Percentiles rank a stretch among this genome's conserved stretches.
These are phyloP conservation scores for barley (Hordeum vulgare) DNA, from an alignment of 176 grass and related monocot genomes.

Conservation along the genomic window DNA sequence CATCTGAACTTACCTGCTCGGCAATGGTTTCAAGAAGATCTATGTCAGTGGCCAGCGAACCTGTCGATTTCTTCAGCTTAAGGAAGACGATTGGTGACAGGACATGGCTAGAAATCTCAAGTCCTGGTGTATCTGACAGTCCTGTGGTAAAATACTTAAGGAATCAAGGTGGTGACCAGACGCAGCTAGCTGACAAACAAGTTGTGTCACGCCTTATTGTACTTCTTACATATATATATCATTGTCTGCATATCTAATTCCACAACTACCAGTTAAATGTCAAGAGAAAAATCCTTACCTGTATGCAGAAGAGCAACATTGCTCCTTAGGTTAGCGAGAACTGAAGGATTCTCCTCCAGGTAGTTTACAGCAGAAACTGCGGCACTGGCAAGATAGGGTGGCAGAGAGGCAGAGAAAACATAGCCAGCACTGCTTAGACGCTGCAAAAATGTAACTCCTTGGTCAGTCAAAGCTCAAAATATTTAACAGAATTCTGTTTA, in stretches of 20 bases:
- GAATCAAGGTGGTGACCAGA: neutral
- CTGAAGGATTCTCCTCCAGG: constrained; percentile 75
- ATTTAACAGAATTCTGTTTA: neutral
- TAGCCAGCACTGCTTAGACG: constrained; percentile 87
- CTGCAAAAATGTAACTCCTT: constrained; percentile 39
- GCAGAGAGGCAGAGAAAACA: constrained; percentile 94
- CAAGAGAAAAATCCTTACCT: constrained; percentile 33
- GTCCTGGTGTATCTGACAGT: constrained; percentile 52
- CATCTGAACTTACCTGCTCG: constrained; percentile 43
- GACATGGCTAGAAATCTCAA: constrained; percentile 66
- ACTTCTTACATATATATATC: neutral
- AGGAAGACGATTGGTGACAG: constrained; percentile 72
- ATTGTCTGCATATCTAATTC: neutral
- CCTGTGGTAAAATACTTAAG: constrained; percentile 40
- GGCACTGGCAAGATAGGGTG: constrained; percentile 86
- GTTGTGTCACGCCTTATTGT: neutral
- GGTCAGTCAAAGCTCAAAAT: constrained; percentile 16
- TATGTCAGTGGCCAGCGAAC: constrained; percentile 42
- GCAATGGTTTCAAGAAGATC: constrained; percentile 64
- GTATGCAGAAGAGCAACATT: constrained; percentile 57
- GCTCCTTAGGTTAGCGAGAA: constrained; percentile 56
- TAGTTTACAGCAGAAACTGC: constrained; percentile 86
- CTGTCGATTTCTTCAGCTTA: constrained; percentile 67
- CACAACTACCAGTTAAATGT: neutral
- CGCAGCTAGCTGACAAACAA: neutral